Base-by-base conservation (phyloP, 108 stramenopile genomes). In the Schizochytrium sp. region DNA sequence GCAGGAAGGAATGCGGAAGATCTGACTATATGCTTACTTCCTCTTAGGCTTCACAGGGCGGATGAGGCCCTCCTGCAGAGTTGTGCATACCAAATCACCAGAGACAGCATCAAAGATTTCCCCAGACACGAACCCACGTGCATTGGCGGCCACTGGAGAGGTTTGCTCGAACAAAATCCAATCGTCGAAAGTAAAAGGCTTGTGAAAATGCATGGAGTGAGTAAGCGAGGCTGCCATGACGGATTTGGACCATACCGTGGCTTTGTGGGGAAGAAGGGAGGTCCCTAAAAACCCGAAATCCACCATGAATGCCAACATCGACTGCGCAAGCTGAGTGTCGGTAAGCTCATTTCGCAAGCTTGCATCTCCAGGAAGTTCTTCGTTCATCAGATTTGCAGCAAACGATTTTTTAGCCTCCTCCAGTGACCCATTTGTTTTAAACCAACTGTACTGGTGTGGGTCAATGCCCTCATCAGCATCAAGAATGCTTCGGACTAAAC, bases 161-260 rank as follows among this genome's bases (percentile, higher is more conserved):
- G 49, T 53, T 49, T 55, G 47, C n/a, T 83, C 28, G 28, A 83
- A 83, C 0, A 83, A 53, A 10, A 83, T 17, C 76, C 76, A 83
- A 10, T 50, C 76, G 13, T 5, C 10, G 28, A 55, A 55, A 13
- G 15, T 40, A 2, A 83, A 55, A n/a, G 76, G 76, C 5, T 28
- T 10, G 53, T 83, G 76, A 83, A 83, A 83, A 53, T 83, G 5
- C 76, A 83, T 83, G 15, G 76, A 55, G 76, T 83, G 76, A 0
- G 76, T 55, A 8, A 83, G 76, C 50, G 50, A 55, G 50, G 76
- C 76, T 10, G 76, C 47, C 76, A 55, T 49, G 50, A 83, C 28
- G 0, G 47, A 55, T 10, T 49, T 55, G 7, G 49, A n/a, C 76
- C 76, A 83, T 3, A 83, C 76, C 15, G 50, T 83, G 17, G 45